Base-by-base conservation (phyloP, 2,329 filamentous ascomycete species). In the Penicillium sp. region DNA sequence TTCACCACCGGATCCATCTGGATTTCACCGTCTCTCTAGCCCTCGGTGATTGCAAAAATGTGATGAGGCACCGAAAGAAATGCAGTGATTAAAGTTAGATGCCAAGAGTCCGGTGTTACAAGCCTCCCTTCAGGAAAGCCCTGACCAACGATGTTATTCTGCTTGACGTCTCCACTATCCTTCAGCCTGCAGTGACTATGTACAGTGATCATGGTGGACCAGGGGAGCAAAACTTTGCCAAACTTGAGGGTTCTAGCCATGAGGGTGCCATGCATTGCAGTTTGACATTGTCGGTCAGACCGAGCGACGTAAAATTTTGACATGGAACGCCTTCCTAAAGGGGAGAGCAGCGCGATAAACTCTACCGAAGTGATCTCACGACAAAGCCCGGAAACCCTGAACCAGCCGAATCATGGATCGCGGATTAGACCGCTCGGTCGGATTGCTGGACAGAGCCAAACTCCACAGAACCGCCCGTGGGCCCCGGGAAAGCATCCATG, bases 391-490 rank as follows among this genome's bases (percentile, higher is more conserved):
- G 13, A 13, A n/a, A 12, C 3, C 17, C 20, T 13, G 20, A 8
- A 23, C 24, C 12, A 8, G 12, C 24, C 39, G 17, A 42, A 42
- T 42, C 26, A 21, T 27, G 39, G 24, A 42, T 8, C 15, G 26
- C 36, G 26, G 39, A 42, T 27, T 42, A 24, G 18, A 40, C 36
- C 36, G 21, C n/a, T 42, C 39, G 39, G 39, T n/a, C 17, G 39
- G 39, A 18, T n/a, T 42, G 39, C 24, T 41, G 46, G 34, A 41
- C 27, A 49, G 29, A 36, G 36, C 27, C 12, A 42, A n/a, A 20
- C 37, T 24, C 33, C 36, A 48, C 46, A 41, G 27, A 21, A 27
- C 36, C 34, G 46, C 9, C 36, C 46, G 36, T 41, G 36, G 33
- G 21, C 40, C 40, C 47, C 32, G 12, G 18, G 41, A 15, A 27